Conservation (phyloP, 495 filamentous ascomycete species). For the Penicillium egyptiacum region DNA sequence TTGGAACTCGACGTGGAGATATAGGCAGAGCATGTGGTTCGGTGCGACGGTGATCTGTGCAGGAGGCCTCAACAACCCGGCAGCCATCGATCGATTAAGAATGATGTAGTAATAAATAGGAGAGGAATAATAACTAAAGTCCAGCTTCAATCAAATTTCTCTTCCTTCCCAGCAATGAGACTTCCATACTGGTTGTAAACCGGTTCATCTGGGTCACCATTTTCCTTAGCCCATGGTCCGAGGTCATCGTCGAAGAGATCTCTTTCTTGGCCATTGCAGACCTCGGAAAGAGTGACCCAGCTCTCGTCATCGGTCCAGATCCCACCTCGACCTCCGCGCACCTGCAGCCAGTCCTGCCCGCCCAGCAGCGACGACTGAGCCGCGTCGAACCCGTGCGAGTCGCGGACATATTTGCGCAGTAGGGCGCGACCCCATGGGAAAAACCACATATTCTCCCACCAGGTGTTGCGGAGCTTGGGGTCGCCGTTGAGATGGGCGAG, state of each 20-base stretch:
- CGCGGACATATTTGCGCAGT: constrained; percentile 51
- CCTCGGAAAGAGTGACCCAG: constrained; percentile 56
- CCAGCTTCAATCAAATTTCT: neutral
- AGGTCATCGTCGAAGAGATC: constrained; percentile 50
- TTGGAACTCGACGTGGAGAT: too few relatives aligned
- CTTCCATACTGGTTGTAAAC: constrained; percentile 47
- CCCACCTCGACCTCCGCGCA: constrained; percentile 56
- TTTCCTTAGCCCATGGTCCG: constrained; percentile 55
- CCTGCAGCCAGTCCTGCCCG: constrained; percentile 55
- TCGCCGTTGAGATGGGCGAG: constrained; percentile 53
- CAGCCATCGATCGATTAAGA: neutral
- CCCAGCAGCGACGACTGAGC: constrained; percentile 47
- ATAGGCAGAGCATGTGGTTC: neutral
- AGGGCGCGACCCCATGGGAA: constrained; percentile 53
- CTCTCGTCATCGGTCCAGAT: constrained; percentile 56
- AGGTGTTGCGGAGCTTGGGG: constrained; percentile 36
- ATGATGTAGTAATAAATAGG: neutral
- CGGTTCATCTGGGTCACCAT: constrained; percentile 62
- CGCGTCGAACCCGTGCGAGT: constrained; percentile 42
- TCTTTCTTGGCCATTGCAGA: constrained; percentile 52
- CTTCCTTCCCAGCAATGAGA: constrained; percentile 42
- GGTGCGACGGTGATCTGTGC: neutral
- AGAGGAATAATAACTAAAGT: neutral
- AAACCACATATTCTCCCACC: constrained; percentile 62
- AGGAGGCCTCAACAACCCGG: neutral